Conservation (phyloP, 2,329 filamentous ascomycete genomes). For the Helotiales sp. region DNA sequence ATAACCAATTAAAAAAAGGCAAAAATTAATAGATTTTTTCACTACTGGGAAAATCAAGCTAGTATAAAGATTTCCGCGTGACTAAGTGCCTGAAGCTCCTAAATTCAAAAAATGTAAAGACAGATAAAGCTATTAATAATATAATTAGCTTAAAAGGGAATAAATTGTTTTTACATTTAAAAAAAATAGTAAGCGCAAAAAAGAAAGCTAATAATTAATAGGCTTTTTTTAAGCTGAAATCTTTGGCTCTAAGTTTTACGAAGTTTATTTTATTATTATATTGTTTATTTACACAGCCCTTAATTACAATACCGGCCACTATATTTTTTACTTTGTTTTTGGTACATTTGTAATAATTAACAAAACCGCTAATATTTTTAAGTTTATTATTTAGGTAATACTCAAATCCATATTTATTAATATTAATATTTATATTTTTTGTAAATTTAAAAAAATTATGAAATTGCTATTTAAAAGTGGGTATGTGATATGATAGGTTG, state of each 20-base stretch:
- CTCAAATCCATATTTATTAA: background rate
- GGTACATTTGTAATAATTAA: background rate
- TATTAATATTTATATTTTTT: background rate
- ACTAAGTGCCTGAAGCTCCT: no score
- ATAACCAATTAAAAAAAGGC: no score
- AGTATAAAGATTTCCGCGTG: no score
- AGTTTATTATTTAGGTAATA: background rate
- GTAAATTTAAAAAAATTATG: background rate
- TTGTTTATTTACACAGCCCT: background rate
- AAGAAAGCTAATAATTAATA: background rate
- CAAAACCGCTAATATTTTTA: background rate
- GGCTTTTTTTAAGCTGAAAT: background rate
- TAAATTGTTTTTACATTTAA: no score
- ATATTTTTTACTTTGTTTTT: background rate
- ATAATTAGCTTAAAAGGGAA: no score
- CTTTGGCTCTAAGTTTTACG: background rate
- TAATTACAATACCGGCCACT: background rate
- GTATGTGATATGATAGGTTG: conserved; percentile 5
- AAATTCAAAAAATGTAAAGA: no score
- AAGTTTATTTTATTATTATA: background rate
- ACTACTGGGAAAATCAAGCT: no score
- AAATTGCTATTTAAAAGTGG: background rate
- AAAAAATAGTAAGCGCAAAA: no score
- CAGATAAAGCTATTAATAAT: no score
- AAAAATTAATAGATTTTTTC: no score